These are phyloP conservation scores for Huntiella savannae DNA, from an alignment of 2,329 filamentous ascomycete species.

Conservation along the genomic window DNA sequence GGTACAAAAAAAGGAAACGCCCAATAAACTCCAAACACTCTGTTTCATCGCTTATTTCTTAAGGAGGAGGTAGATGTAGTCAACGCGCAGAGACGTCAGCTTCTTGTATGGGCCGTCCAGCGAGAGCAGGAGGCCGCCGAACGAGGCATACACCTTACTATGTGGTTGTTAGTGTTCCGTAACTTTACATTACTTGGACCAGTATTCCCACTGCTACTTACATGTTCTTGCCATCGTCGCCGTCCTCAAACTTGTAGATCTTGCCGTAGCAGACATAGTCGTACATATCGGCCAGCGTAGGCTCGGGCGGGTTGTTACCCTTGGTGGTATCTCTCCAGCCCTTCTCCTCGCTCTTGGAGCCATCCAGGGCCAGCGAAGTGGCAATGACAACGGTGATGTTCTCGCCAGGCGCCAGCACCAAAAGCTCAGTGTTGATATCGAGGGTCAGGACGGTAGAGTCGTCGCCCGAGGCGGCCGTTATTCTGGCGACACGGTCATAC, in stretches of 20 bases:
- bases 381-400: constrained; percentile 65
- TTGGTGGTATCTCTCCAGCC: constrained; percentile 64
- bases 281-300: constrained; percentile 56
- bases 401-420: constrained; percentile 38
- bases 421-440: constrained; percentile 81
- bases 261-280: constrained; percentile 82
- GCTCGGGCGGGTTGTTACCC: constrained; percentile 30
- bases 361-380: constrained; percentile 71
- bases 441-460: constrained; percentile 59
- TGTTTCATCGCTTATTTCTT: constrained; percentile 43
- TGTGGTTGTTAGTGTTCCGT: constrained; percentile 6
- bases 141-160: constrained; percentile 87
- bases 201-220: constrained; percentile 27
- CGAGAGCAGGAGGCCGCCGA: constrained; percentile 77
- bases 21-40: neutral
- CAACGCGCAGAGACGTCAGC: constrained; percentile 75
- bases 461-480: constrained; percentile 59
- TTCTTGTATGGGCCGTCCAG: constrained; percentile 93
- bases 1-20: neutral
- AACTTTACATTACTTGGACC: no score
- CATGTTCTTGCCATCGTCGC: constrained; percentile 64
- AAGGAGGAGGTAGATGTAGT: constrained; percentile 80
- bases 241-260: constrained; percentile 76
- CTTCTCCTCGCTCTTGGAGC: constrained; percentile 53
- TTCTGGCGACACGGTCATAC: constrained; percentile 86